phyloP scores from a whole-genome alignment of 1,139 yeast genomes.

The Lizanozyma gosingica region DNA sequence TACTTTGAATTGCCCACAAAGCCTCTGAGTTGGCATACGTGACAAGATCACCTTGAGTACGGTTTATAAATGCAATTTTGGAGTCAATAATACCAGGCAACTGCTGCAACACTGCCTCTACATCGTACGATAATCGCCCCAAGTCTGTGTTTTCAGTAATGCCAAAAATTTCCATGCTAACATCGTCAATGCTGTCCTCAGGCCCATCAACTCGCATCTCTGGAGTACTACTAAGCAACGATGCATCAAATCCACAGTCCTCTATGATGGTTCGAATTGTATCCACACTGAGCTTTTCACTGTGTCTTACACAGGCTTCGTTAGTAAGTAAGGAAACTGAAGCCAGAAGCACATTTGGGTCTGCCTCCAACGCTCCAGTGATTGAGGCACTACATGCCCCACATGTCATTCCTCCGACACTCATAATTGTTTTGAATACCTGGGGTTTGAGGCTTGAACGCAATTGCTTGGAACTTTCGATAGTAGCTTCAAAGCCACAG shows the following conservation, averaged over 20 bases:
- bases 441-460: conserved; percentile 1
- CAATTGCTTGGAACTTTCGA: conserved; percentile 14
- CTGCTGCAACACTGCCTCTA: conserved; percentile 30
- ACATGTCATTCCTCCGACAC: conserved; percentile 29
- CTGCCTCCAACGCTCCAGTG: conserved; percentile 17
- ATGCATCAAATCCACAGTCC: conserved; percentile 33
- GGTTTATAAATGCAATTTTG: conserved; percentile 12
- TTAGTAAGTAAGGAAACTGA: conserved; percentile 25
- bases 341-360: conserved; percentile 18
- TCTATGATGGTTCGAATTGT: conserved; percentile 13
- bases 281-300: conserved; percentile 6
- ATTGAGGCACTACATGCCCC: conserved; percentile 36
- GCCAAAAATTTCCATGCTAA: conserved; percentile 27
- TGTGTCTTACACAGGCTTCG: conserved; percentile 8
- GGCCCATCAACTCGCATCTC: conserved; percentile 8
- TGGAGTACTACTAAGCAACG: conserved; percentile 4
- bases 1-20: conserved; percentile 7
- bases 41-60: conserved; percentile 3
- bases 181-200: conserved; percentile 14
- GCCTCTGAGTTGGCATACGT: conserved; percentile 12
- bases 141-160: conserved; percentile 19
- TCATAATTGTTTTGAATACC: conserved; percentile 6
- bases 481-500: conserved; percentile 56
- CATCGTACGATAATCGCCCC: conserved; percentile 24
- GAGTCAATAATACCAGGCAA: conserved; percentile 21